Percentiles rank a stretch among this genome's conserved stretches.
phyloP scores from a whole-genome alignment of 495 filamentous ascomycete genomes.

The Polyplosphaeria fusca region DNA sequence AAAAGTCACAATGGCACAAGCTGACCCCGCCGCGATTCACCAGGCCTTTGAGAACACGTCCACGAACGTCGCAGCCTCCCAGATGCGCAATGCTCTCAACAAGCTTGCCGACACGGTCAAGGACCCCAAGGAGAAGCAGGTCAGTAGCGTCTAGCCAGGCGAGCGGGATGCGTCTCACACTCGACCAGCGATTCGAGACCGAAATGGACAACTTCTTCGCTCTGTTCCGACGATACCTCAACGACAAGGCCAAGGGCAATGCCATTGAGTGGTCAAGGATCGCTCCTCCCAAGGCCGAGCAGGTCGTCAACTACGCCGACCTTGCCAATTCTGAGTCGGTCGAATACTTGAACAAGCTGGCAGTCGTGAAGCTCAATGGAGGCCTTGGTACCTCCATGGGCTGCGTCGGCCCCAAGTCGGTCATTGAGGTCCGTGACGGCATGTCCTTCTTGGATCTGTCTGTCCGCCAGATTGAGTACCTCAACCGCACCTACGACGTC shows the following conservation, averaged over 20 bases:
- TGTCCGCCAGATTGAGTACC: conserved; percentile 97
- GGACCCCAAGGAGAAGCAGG: conserved; percentile 80
- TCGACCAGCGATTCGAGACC: conserved; percentile 73
- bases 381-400: conserved; percentile 99
- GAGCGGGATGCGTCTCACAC: conserved; percentile 21
- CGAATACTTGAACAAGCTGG: conserved; percentile 93
- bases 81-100: conserved; percentile 98
- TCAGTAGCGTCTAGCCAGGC: conserved; percentile 34
- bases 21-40: conserved; percentile 21
- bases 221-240: conserved; percentile 95
- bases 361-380: conserved; percentile 98
- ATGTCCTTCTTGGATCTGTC: conserved; percentile 99
- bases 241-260: conserved; percentile 98
- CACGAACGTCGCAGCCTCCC: conserved; percentile 92
- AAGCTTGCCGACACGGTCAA: conserved; percentile 84
- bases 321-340: conserved; percentile 83
- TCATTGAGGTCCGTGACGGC: conserved; percentile 99
- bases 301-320: conserved; percentile 89
- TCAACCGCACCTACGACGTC: conserved; percentile 95
- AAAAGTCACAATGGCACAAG: neutral
- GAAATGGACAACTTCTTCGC: conserved; percentile 99
- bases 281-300: conserved; percentile 79
- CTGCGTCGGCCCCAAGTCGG: conserved; percentile 98
- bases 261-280: conserved; percentile 92
- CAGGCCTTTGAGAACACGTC: conserved; percentile 99